Evolutionary conservation across 305 asterid genomes (phyloP).

Genomic region (Solanum aculeatissimum): DNA sequence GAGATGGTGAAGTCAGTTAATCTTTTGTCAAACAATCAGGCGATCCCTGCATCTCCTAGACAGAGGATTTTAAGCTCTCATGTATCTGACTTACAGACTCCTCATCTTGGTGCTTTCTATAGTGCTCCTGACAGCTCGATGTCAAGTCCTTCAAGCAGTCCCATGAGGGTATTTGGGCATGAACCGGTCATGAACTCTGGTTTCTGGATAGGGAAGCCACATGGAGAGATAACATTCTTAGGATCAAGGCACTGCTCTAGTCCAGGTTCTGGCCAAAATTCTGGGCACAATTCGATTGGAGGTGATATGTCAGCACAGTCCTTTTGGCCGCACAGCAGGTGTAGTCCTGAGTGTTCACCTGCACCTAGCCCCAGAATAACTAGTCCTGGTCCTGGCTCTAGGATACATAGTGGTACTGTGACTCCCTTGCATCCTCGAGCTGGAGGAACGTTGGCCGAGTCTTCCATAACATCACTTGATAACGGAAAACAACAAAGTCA

Average conservation of each 20-base stretch:
- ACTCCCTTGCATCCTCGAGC: constrained; percentile 86
- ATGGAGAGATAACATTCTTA: constrained; percentile 53
- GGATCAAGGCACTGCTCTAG: constrained; percentile 95
- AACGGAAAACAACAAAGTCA: constrained; percentile 77
- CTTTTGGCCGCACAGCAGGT: constrained; percentile 79
- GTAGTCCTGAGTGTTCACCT: constrained; percentile 85
- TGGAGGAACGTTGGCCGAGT: constrained; percentile 49
- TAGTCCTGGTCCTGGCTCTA: constrained; percentile 87
- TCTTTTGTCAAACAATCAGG: constrained; percentile 35
- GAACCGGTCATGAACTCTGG: constrained; percentile 50
- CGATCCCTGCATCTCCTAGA: constrained; percentile 56
- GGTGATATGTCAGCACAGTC: constrained; percentile 77
- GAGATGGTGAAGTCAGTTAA: constrained; percentile 44
- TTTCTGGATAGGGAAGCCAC: constrained; percentile 46
- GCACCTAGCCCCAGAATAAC: constrained; percentile 90
- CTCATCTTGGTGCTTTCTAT: constrained; percentile 58
- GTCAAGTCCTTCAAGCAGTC: constrained; percentile 97
- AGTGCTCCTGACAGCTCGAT: constrained; percentile 97
- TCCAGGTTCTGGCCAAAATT: constrained; percentile 90
- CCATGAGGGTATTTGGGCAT: constrained; percentile 51
- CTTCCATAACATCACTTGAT: constrained; percentile 57
- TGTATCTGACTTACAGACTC: constrained; percentile 64
- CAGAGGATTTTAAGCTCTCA: constrained; percentile 53
- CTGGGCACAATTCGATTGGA: constrained; percentile 92
- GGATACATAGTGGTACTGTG: constrained; percentile 90